These are phyloP conservation scores for Candida arabinofermentans DNA, from an alignment of 805 yeast species.

Conservation along the genomic window DNA sequence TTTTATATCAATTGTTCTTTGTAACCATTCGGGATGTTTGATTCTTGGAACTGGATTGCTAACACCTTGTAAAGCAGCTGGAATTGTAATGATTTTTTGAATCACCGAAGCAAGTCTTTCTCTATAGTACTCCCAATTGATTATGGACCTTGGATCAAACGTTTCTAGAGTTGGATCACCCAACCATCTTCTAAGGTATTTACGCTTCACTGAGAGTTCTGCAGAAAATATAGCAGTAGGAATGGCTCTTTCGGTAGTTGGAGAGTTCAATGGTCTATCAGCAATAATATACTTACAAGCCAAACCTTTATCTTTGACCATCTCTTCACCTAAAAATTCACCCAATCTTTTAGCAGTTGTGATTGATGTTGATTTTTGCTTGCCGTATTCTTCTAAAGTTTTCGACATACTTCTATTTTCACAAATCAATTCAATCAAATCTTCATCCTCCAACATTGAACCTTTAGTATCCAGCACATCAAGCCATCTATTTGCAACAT, in stretches of 20 bases:
- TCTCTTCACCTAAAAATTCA: slow-evolving; percentile 91
- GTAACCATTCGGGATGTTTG: slow-evolving; percentile 91
- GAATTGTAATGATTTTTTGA: slow-evolving; percentile 92
- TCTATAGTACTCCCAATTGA: slow-evolving; percentile 91
- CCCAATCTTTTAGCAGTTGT: slow-evolving; percentile 93
- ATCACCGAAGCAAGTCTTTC: slow-evolving; percentile 90
- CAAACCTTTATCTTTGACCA: slow-evolving; percentile 94
- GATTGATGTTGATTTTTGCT: slow-evolving; percentile 90
- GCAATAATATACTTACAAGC: slow-evolving; percentile 94
- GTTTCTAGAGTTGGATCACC: slow-evolving; percentile 69
- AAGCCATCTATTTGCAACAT: slow-evolving; percentile 92
- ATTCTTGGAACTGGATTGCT: slow-evolving; percentile 93
- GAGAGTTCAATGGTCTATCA: slow-evolving; percentile 74
- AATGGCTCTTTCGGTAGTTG: slow-evolving; percentile 93
- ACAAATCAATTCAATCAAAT: slow-evolving; percentile 88
- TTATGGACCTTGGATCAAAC: slow-evolving; percentile 82
- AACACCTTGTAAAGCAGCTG: slow-evolving; percentile 90
- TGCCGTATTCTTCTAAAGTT: slow-evolving; percentile 81
- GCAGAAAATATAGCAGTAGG: slow-evolving; percentile 96
- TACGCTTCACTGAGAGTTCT: slow-evolving; percentile 63
- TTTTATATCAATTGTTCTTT: slow-evolving; percentile 51
- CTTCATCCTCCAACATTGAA: slow-evolving; percentile 84
- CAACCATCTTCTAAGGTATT: slow-evolving; percentile 82
- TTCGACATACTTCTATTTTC: slow-evolving; percentile 96
- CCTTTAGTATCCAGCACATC: slow-evolving; percentile 91